Evolutionary conservation across 371 early-diverging fungal species (phyloP).

Genomic region (Haplosporangium sp.): DNA sequence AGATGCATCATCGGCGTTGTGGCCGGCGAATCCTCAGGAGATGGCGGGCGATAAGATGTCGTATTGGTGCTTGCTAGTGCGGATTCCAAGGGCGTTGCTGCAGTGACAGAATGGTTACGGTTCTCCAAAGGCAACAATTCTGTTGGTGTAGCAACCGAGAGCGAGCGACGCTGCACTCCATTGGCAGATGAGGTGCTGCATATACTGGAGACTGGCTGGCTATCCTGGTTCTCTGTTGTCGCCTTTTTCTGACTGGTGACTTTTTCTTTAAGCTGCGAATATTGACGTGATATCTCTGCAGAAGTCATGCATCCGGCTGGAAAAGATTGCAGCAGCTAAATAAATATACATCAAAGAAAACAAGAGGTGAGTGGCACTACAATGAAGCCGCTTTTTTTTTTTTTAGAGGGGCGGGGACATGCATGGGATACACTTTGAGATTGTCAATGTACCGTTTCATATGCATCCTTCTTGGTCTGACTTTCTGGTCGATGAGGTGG

Average conservation of each 20-base stretch:
- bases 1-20: no score
- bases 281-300: constrained; percentile 60
- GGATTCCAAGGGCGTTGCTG: no score
- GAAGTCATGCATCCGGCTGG: constrained; percentile 62
- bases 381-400: not conserved
- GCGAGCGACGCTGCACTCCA: no score
- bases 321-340: constrained; percentile 59
- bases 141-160: not conserved
- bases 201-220: not conserved
- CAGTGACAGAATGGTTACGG: no score
- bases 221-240: not conserved
- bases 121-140: no score
- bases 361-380: not conserved
- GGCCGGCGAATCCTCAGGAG: no score
- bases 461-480: constrained; percentile 58
- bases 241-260: constrained; percentile 8
- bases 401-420: not conserved
- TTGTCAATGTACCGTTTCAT: constrained; percentile 53
- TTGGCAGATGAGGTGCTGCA: no score
- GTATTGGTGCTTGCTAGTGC: no score
- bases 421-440: not conserved
- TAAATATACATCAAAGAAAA: no score
- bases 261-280: constrained; percentile 56
- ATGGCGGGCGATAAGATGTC: no score
- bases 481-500: constrained; percentile 39